These are phyloP conservation scores for Raffaelea arxii DNA, from an alignment of 2,329 filamentous ascomycete genomes.

Conservation along the genomic window DNA sequence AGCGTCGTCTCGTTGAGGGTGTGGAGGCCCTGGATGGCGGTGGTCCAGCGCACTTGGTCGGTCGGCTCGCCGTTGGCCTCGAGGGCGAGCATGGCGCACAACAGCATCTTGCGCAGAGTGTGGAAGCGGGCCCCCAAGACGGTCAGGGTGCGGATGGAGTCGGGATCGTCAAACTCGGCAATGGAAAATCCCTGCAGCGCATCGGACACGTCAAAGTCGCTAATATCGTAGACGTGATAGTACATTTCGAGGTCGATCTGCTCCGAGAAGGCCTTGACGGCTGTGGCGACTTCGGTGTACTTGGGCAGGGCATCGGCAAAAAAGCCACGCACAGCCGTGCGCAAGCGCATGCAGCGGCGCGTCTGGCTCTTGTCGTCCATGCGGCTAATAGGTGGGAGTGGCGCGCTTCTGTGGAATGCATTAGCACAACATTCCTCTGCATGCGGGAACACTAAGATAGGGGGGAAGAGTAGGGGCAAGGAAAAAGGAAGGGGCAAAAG, in stretches of 20 bases:
- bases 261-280: constrained; percentile 64
- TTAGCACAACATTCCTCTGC: no score
- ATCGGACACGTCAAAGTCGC: constrained; percentile 60
- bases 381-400: constrained; percentile 83
- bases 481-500: no score
- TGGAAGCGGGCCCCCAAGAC: constrained; percentile 73
- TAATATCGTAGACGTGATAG: constrained; percentile 80
- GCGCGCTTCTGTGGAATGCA: constrained; percentile 53
- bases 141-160: constrained; percentile 72
- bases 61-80: constrained; percentile 69
- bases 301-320: constrained; percentile 61
- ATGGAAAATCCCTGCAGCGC: constrained; percentile 54
- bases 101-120: constrained; percentile 69
- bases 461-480: no score
- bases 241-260: constrained; percentile 82
- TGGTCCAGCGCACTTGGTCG: constrained; percentile 71
- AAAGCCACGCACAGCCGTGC: constrained; percentile 62
- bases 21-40: constrained; percentile 65
- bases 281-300: constrained; percentile 60
- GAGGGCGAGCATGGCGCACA: constrained; percentile 82
- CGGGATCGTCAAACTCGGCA: constrained; percentile 62
- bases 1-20: constrained; percentile 52
- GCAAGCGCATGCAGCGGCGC: constrained; percentile 70
- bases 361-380: constrained; percentile 75
- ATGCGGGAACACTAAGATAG: no score